A percentile compares a stretch with the other conserved stretches of the same genome.
These are phyloP conservation scores for Fomitopsis schrenkii DNA, from an alignment of 1,284 basidiomycete species.

Conservation along the genomic window DNA sequence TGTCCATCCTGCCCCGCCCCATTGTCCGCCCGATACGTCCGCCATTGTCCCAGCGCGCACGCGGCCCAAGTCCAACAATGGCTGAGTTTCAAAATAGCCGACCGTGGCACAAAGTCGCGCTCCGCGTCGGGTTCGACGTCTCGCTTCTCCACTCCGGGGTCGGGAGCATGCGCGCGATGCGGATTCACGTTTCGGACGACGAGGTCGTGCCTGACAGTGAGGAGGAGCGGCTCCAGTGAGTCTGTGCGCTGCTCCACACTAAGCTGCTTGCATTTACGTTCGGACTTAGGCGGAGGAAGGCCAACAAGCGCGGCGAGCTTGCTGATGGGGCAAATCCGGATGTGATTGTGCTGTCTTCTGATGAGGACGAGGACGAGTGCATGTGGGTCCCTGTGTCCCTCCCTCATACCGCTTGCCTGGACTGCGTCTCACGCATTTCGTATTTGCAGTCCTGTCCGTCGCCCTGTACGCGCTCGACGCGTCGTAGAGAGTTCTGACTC, in stretches of 20 bases:
- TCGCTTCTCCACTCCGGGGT: neutral
- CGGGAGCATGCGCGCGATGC: neutral
- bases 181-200: neutral
- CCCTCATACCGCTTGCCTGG: neutral
- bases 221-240: constrained; percentile 20
- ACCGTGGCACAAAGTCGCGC: neutral
- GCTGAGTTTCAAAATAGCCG: constrained; percentile 4
- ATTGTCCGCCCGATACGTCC: neutral
- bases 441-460: neutral
- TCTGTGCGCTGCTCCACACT: neutral
- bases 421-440: neutral
- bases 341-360: constrained; percentile 55
- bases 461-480: neutral
- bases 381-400: constrained; percentile 13
- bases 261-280: neutral
- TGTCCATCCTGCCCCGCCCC: neutral
- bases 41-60: neutral
- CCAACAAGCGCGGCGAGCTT: neutral
- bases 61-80: neutral
- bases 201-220: constrained; percentile 24
- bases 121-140: neutral
- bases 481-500: constrained; percentile 3
- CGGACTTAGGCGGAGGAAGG: neutral
- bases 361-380: constrained; percentile 35
- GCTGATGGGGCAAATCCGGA: constrained; percentile 14